Base-by-base conservation (phyloP, 345 rosid genomes). In the Limnanthes douglasii region DNA sequence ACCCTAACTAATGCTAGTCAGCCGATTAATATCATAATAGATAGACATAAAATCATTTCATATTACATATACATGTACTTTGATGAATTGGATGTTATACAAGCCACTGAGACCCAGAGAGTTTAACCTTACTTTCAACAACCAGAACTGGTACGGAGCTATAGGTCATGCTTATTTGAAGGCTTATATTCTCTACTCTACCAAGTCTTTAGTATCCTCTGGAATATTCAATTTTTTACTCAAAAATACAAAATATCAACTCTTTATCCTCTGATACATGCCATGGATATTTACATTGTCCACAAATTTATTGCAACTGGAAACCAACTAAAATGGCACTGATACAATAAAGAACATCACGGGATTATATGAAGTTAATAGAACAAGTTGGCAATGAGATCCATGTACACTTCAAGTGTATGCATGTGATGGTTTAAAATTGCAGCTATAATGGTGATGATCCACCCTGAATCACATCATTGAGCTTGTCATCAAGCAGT, bases 191-290 rank as follows among this genome's bases (percentile, higher is more conserved):
- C 0, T 47, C 2, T 47, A 19, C 11, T 60, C 57, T 5, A 0
- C 23, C 21, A 10, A 5, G 5, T 53, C 56, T 5, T 30, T 31
- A 42, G 46, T 39, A 12, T 70, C 68, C 22, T 41, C 39, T 0
- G 39, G 28, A 18, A 8, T 35, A 22, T 64, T 55, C 21, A 18
- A 43, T 20, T 30, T 68, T 11, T 11, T 57, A 34, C 37, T 70
- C 20, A 4, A 26, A 2, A 54, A 43, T 26, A 45, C 62, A 0
- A 22, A 3, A 24, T 6, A n/a, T 72, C 74, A 1, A 54, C 72
- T 1, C 74, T 75, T 31, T 77, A 73, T 0, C 86, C 80, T 4
- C 32, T 62, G 15, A 45, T 75, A 15, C 71, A 68, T 37, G 68
- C 60, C 13, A 31, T 57, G 0, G 68, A 62, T 25, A 37, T 27